phyloP scores from a whole-genome alignment of 176 grass and related monocot genomes.

The Juncus effusus region DNA sequence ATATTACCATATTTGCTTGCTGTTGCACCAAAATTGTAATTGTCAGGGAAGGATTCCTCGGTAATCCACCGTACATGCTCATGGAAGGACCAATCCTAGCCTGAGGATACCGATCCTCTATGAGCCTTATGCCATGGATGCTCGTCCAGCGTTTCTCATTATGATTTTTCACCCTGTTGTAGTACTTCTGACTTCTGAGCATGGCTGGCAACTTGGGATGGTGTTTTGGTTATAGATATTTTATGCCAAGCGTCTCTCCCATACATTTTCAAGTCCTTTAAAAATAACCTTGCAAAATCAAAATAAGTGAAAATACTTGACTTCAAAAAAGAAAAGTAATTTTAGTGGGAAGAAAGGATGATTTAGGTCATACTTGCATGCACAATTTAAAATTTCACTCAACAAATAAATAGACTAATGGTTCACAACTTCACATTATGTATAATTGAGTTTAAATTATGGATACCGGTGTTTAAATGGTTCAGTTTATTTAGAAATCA shows the following conservation, averaged over 20 bases:
- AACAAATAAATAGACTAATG: no score
- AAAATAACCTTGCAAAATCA: conserved; percentile 36
- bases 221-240: conserved; percentile 38
- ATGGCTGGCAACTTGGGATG: conserved; percentile 42
- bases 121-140: conserved; percentile 33
- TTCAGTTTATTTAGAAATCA: no score
- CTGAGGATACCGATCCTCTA: not conserved
- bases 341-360: no score
- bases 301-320: no score
- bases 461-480: no score
- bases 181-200: conserved; percentile 53
- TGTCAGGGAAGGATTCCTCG: no score
- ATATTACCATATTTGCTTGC: not conserved
- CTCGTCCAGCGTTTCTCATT: conserved; percentile 19
- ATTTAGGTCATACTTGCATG: no score
- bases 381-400: no score
- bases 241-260: conserved; percentile 37
- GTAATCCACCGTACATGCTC: not conserved
- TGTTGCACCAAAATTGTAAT: no score
- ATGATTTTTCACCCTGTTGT: conserved; percentile 8
- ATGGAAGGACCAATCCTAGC: not conserved
- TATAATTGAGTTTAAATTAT: no score
- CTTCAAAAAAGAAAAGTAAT: conserved; percentile 5
- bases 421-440: no score
- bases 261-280: conserved; percentile 24